These are phyloP conservation scores for Isabelozyma pseudorhagii DNA, from an alignment of 805 yeast genomes.

Conservation along the genomic window DNA sequence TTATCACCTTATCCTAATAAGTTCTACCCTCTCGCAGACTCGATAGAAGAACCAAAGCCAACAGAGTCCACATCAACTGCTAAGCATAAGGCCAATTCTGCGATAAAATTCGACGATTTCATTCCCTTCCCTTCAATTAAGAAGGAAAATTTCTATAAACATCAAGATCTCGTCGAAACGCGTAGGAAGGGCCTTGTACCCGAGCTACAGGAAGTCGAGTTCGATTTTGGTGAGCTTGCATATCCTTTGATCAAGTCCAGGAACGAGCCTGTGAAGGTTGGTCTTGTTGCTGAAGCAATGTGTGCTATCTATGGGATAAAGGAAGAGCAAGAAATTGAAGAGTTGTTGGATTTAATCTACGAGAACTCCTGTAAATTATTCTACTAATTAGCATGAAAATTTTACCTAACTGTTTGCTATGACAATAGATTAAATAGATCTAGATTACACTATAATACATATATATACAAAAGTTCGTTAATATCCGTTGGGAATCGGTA, in stretches of 20 bases:
- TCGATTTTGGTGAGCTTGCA: slow-evolving; percentile 21
- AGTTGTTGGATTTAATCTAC: slow-evolving; percentile 33
- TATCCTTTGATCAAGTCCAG: slow-evolving; percentile 70
- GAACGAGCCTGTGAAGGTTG: slow-evolving; percentile 89
- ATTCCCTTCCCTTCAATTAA: slow-evolving; percentile 65
- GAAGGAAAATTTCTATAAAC: slow-evolving; percentile 54
- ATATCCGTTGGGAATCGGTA: not conserved
- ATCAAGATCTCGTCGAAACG: slow-evolving; percentile 11
- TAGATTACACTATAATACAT: slow-evolving; percentile 4
- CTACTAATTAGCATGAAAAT: slow-evolving; percentile 3
- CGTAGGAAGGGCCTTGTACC: slow-evolving; percentile 3
- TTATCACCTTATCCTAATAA: slow-evolving; percentile 55
- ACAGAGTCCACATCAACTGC: too few relatives aligned
- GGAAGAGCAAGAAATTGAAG: slow-evolving; percentile 24
- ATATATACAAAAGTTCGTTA: not conserved
- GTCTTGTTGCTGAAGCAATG: slow-evolving; percentile 64
- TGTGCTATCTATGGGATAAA: slow-evolving; percentile 27
- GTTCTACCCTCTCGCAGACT: slow-evolving; percentile 43
- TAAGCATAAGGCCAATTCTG: slow-evolving; percentile 14
- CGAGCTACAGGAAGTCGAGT: slow-evolving; percentile 12
- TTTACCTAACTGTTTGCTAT: not conserved
- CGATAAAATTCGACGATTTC: slow-evolving; percentile 41
- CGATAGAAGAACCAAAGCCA: slow-evolving; percentile 5
- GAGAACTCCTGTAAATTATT: slow-evolving; percentile 34
- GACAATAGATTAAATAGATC: too few relatives aligned